Evolutionary conservation across 2,329 filamentous ascomycete genomes (phyloP), one percentile per base, ranked within the genome.

Genomic region (Aaosphaeria arxii): DNA sequence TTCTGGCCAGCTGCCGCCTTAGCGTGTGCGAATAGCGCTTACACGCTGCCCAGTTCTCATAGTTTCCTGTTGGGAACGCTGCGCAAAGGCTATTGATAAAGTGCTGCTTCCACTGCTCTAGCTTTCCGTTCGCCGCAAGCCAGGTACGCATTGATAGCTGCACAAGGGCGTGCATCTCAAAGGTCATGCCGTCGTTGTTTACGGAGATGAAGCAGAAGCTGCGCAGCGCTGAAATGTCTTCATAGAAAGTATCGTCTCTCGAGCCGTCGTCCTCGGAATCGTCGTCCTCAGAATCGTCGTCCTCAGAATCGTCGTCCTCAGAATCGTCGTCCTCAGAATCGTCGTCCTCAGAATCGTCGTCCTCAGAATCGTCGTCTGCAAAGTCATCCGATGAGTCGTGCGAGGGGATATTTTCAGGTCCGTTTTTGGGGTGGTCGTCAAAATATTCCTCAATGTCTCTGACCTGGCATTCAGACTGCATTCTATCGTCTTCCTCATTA

Each of bases 31-130:
- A 65, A 66, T 5, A 71, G 59, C 24, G 43, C 35, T 45, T 56
- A 48, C 67, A 72, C 29, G n/a, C 57, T 40, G 50, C 28, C 68
- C 64, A 70, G 46, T 66, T 71, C 35, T 63, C n/a, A n/a, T n/a
- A n/a, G n/a, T n/a, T n/a, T n/a, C n/a, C n/a, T n/a, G n/a, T n/a
- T n/a, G 66, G 69, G 43, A 69, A 62, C n/a, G 41, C 55, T 24
- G 43, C 42, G 7, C 38, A 44, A 43, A 73, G 53, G 31, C 54
- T 61, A 28, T 45, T 46, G 32, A 71, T 56, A 43, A 50, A 72
- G 42, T 59, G 45, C 31, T 55, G 42, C 48, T 58, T 36, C 33
- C 33, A 36, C 33, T n/a, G 33, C n/a, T 36, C 33, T 7, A 36
- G 33, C 33, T 36, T 36, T 7, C 33, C 33, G 7, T 36, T 36